Base-by-base conservation (phyloP, 768 basidiomycete genomes). In the Suillus discolor region DNA sequence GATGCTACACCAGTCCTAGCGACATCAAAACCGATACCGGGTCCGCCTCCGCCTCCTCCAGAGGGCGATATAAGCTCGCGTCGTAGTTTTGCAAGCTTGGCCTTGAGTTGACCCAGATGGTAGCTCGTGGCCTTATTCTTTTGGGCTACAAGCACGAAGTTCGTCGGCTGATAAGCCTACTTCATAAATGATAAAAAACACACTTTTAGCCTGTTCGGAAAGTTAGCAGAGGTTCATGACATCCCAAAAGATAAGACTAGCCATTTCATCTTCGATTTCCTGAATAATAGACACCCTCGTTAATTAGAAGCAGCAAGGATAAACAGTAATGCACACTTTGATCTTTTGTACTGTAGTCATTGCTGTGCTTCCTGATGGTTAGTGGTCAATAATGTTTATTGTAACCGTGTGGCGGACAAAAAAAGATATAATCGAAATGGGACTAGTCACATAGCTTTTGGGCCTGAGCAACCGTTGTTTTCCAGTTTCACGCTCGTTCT, bases 251-350 rank as follows among this genome's bases (percentile, higher is more conserved):
- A 44, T 49, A 66, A 67, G 67, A 78, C 87, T 82, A 74, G 92
- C 93, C 96, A 96, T 96, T 80, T 96, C 94, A 93, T 94, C 93
- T 86, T 96, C 94, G 77, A 96, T 87, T 88, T 94, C 94, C 91
- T 94, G 72, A 66, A 36, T 54, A 41, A 66, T 11, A 61, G 47
- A 64, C 65, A 36, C 66, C 63, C 63, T 20, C 13, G 61, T 23
- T 66, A 49, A 62, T 8, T 68, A 60, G 62, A 69, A 61, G 23
- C 6, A 59, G 5, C 63, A 74, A 55, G 54, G 65, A 77, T 73
- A 69, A 41, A 63, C 18, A 57, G 39, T 49, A 61, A 55, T 45
- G 68, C 74, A 42, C 69, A 89, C 92, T 80, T 94, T 94, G 68
- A 95, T 93, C 79, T 94, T 95, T 79, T 95, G 93, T 68, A 96